Conservation (phyloP, 352 stramenopile genomes). For the Pythium brachiatum region DNA sequence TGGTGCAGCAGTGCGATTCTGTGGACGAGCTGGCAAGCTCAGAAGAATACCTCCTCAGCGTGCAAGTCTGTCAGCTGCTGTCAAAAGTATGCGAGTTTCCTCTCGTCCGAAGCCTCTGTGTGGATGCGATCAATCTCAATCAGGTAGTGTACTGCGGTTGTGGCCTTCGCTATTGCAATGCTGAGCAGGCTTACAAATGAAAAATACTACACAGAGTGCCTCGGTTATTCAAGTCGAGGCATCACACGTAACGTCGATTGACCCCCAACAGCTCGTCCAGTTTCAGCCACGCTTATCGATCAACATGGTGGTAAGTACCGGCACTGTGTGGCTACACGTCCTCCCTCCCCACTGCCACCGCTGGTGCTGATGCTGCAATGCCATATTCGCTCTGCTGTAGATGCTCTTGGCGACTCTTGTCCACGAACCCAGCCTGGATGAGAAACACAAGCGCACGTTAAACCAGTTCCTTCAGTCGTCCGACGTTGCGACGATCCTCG, state of each 20-base stretch:
- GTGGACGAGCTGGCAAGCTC: conserved; percentile 45
- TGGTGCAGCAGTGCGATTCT: conserved; percentile 45
- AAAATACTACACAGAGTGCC: conserved; percentile 39
- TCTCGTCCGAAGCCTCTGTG: conserved; percentile 44
- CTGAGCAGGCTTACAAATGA: neutral
- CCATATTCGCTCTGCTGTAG: too few species aligned
- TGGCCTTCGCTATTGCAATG: neutral
- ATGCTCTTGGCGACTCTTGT: conserved; percentile 58
- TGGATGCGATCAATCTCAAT: conserved; percentile 63
- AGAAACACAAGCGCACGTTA: conserved; percentile 67
- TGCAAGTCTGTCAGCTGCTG: conserved; percentile 58
- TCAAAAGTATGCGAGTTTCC: conserved; percentile 53
- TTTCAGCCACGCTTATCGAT: conserved; percentile 74
- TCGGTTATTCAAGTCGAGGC: conserved; percentile 69
- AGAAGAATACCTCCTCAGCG: conserved; percentile 68
- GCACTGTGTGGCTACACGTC: too few species aligned
- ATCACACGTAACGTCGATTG: conserved; percentile 42
- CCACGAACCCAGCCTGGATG: conserved; percentile 43
- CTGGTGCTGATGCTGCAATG: too few species aligned
- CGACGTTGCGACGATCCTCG: conserved; percentile 61
- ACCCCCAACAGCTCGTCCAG: conserved; percentile 44
- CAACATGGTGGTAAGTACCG: conserved; percentile 62
- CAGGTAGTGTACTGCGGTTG: conserved; percentile 38
- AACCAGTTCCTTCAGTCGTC: conserved; percentile 71
- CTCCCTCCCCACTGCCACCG: too few species aligned